Evolutionary conservation across 1,284 basidiomycete species (phyloP).

Genomic region (Ceratorhiza oryzae-sativae): DNA sequence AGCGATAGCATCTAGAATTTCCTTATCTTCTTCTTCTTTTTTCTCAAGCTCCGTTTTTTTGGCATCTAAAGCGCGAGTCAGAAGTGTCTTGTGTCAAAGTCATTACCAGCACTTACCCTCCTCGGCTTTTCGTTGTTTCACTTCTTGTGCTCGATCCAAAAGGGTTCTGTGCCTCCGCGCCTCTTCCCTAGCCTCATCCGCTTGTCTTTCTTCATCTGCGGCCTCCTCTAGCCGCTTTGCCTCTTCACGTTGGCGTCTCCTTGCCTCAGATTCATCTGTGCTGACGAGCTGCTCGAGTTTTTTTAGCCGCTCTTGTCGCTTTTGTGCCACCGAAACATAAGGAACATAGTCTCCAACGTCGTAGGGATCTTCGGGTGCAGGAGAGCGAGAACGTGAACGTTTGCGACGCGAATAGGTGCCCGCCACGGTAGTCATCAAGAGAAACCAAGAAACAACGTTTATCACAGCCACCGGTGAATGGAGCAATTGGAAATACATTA

Average conservation of each 20-base stretch:
- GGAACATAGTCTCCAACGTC: conserved; percentile 74
- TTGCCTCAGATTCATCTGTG: conserved; percentile 59
- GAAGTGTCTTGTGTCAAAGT: neutral
- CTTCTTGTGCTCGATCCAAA: conserved; percentile 90
- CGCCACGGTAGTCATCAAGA: conserved; percentile 11
- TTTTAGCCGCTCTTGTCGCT: conserved; percentile 70
- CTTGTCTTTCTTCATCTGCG: conserved; percentile 77
- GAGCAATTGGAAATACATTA: conserved; percentile 29
- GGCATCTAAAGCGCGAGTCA: conserved; percentile 63
- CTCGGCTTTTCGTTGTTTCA: conserved; percentile 78
- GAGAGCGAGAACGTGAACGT: conserved; percentile 30
- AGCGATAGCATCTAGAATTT: conserved; percentile 90
- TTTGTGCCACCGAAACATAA: conserved; percentile 88
- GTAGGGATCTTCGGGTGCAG: conserved; percentile 49
- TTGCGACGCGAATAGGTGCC: conserved; percentile 14
- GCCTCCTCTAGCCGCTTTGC: conserved; percentile 64
- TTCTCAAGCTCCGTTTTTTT: conserved; percentile 85
- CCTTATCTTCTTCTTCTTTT: conserved; percentile 86
- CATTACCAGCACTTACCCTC: conserved; percentile 72
- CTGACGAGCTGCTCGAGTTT: conserved; percentile 69
- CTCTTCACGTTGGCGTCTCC: conserved; percentile 63
- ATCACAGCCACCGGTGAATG: neutral
- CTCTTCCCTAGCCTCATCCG: conserved; percentile 74
- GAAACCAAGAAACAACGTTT: neutral
- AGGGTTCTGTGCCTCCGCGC: conserved; percentile 83